phyloP scores from a whole-genome alignment of 1,139 yeast genomes.

The Meyerozyma guilliermondii region DNA sequence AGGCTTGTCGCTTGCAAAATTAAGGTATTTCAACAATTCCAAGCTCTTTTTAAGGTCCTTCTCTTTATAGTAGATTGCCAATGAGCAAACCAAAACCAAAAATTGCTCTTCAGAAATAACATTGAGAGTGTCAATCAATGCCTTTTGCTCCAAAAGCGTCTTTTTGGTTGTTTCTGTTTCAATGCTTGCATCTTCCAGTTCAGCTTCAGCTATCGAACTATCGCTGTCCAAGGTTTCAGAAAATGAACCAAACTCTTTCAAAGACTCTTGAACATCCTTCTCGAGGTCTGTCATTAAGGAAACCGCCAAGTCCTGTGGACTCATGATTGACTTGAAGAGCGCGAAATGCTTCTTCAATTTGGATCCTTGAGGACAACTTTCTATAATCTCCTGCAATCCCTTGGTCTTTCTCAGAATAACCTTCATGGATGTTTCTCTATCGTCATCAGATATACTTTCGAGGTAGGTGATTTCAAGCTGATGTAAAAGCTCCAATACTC shows the following conservation, averaged over 20 bases:
- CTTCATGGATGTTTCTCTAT: conserved; percentile 12
- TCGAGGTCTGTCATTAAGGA: conserved; percentile 18
- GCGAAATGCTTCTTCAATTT: conserved; percentile 17
- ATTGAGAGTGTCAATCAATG: conserved; percentile 28
- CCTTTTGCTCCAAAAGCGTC: conserved; percentile 11
- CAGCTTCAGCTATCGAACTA: conserved; percentile 12
- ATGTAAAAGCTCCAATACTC: conserved; percentile 32
- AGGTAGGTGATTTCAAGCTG: conserved; percentile 28
- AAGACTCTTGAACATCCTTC: conserved; percentile 13
- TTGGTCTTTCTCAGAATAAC: conserved; percentile 18
- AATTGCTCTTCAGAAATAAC: conserved; percentile 33
- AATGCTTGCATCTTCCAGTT: conserved; percentile 1
- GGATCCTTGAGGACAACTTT: conserved; percentile 6
- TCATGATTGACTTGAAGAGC: conserved; percentile 28
- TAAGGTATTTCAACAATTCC: conserved; percentile 24
- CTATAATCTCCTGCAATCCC: conserved; percentile 11
- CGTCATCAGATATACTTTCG: conserved; percentile 11
- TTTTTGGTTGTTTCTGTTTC: conserved; percentile 1
- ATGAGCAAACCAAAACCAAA: conserved; percentile 25
- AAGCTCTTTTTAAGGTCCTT: conserved; percentile 15
- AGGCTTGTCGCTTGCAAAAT: conserved; percentile 9
- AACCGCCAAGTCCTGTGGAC: conserved; percentile 18
- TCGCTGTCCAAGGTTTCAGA: conserved; percentile 14
- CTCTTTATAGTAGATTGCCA: conserved; percentile 21
- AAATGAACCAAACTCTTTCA: conserved; percentile 18